Evolutionary conservation across 75 land plant genomes (phyloP), one percentile per base, ranked within the genome.

Genomic region (Selaginella moellendorffii): DNA sequence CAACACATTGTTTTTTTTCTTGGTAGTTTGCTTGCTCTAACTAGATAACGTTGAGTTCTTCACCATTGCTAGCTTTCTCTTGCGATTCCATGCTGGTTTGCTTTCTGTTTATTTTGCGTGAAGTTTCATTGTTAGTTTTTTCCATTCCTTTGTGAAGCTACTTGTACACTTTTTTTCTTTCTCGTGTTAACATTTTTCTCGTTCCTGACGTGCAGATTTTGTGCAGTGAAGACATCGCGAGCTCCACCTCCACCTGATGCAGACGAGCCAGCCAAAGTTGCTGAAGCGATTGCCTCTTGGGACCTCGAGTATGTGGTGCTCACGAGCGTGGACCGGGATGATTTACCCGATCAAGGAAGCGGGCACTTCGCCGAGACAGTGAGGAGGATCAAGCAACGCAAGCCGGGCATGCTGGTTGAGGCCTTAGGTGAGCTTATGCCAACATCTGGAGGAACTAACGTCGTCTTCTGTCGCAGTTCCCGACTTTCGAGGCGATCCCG

Each of bases 261-360:
- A 0, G 70, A 88, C 56, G 98, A 89, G 29, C 98, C 97, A 0
- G 8, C 72, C 10, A 86, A 85, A 68, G 98, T 93, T 12, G 97
- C 97, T 26, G 82, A 92, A 61, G 97, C 97, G 9, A 92, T 92
- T 66, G 96, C 83, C 25, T 86, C 96, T 5, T 92, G 97, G 97
- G 96, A 92, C 24, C 67, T 93, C 66, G 98, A 93, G 54, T 93
- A 89, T 76, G 83, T 93, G 46, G 98, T 93, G 63, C 79, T 93
- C 26, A 89, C 98, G 1, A 92, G 97, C 64, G 97, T 92, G 28
- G 97, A 92, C 54, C 70, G 97, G 42, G 97, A 92, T 78, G 97
- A 88, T 74, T 67, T 93, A 69, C 70, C 83, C 63, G 97, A 93
- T 74, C 98, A 89, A 72, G 98, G 98, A 26, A 93, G 98, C 68